Evolutionary conservation across 1,284 basidiomycete species (phyloP).

Genomic region (Cystobasidiaceae sp.): DNA sequence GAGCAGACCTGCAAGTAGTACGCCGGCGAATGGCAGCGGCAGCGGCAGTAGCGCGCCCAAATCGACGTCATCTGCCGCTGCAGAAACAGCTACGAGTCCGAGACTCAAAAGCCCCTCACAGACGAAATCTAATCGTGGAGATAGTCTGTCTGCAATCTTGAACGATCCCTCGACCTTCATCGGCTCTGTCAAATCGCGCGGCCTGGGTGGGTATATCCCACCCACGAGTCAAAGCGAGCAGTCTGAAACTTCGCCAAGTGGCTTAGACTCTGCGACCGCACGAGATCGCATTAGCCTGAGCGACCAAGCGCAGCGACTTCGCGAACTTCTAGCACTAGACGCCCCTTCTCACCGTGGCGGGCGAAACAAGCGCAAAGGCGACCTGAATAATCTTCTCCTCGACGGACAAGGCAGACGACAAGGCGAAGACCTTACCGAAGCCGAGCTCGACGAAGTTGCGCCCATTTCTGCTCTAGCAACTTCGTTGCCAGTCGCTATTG

Average conservation of each 20-base stretch:
- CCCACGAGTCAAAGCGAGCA: neutral
- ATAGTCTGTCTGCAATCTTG: constrained; percentile 12
- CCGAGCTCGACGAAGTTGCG: constrained; percentile 15
- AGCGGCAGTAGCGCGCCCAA: neutral
- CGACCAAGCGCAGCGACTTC: constrained; percentile 32
- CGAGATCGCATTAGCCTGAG: constrained; percentile 11
- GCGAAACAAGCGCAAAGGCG: constrained; percentile 9
- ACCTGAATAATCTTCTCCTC: neutral
- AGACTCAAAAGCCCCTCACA: neutral
- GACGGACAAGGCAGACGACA: neutral
- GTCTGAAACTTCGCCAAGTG: neutral
- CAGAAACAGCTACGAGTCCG: neutral
- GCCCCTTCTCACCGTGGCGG: constrained; percentile 35
- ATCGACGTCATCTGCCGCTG: neutral
- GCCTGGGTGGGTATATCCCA: neutral
- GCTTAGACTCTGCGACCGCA: neutral
- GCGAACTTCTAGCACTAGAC: constrained; percentile 38
- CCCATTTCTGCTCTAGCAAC: constrained; percentile 20
- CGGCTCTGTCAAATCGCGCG: constrained; percentile 8
- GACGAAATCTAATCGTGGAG: neutral
- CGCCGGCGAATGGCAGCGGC: no score
- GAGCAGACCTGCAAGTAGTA: no score
- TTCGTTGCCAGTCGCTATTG: constrained; percentile 17
- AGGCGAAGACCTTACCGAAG: neutral
- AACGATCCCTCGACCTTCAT: constrained; percentile 25